phyloP scores from a whole-genome alignment of 2,329 filamentous ascomycete genomes.

The Aspergillus sclerotialis region DNA sequence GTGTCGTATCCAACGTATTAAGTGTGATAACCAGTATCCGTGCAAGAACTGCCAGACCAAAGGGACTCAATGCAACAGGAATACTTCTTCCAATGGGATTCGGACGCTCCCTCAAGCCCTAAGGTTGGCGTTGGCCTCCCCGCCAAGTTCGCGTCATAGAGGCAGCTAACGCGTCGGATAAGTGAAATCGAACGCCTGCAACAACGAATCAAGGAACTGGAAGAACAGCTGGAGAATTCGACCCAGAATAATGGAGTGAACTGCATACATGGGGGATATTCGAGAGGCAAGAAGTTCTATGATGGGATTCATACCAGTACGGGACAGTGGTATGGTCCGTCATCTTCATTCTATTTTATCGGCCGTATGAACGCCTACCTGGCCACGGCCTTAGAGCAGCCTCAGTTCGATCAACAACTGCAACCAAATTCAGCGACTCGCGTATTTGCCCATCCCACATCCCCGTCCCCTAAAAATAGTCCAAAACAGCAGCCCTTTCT shows the following conservation, averaged over 20 bases:
- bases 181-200: constrained; percentile 24
- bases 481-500: constrained; percentile 4
- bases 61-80: constrained; percentile 14
- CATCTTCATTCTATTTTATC: constrained; percentile 42
- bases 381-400: constrained; percentile 24
- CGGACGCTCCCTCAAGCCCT: not conserved
- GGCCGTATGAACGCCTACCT: constrained; percentile 35
- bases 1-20: constrained; percentile 20
- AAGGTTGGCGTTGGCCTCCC: not conserved
- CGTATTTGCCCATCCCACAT: constrained; percentile 10
- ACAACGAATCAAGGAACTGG: constrained; percentile 24
- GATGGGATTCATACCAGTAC: constrained; percentile 34
- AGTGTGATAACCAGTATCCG: constrained; percentile 18
- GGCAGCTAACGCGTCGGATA: not conserved
- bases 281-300: constrained; percentile 24
- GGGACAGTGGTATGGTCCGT: constrained; percentile 38
- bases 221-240: constrained; percentile 25
- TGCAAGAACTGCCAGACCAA: constrained; percentile 17
- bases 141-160: constrained; percentile 10
- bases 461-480: constrained; percentile 4
- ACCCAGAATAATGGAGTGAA: constrained; percentile 3
- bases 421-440: constrained; percentile 20
- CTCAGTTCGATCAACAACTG: constrained; percentile 22
- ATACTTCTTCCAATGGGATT: not conserved
- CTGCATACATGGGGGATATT: not conserved